phyloP scores from a whole-genome alignment of 495 filamentous ascomycete genomes.

The Daldinia vernicosa region DNA sequence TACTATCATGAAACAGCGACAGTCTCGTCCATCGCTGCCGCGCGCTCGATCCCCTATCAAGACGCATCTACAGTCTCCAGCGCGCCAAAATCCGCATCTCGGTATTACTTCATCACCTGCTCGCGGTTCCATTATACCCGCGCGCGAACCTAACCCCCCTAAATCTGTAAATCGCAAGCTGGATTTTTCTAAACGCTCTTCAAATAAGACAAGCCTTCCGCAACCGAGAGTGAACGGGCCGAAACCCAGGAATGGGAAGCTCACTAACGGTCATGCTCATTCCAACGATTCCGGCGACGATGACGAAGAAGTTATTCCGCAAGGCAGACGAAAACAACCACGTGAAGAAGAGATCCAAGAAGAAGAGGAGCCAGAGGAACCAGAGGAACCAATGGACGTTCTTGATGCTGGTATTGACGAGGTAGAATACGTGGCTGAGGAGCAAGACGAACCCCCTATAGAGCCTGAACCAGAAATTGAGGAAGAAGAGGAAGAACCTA shows the following conservation, averaged over 20 bases:
- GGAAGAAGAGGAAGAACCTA: conserved; percentile 38
- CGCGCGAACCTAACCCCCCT: conserved; percentile 36
- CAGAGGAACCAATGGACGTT: conserved; percentile 52
- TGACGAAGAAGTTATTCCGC: conserved; percentile 35
- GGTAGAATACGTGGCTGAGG: conserved; percentile 22
- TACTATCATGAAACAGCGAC: conserved; percentile 41
- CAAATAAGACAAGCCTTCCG: conserved; percentile 21
- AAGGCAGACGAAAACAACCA: conserved; percentile 19
- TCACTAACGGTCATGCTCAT: conserved; percentile 25
- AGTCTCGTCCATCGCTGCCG: conserved; percentile 51
- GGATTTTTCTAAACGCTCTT: conserved; percentile 49
- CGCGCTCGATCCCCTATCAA: conserved; percentile 63
- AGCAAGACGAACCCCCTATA: conserved; percentile 19
- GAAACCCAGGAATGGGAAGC: conserved; percentile 26
- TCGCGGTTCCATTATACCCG: conserved; percentile 43
- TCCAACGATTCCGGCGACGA: conserved; percentile 18
- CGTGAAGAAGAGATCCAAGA: conserved; percentile 43
- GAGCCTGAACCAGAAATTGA: conserved; percentile 37
- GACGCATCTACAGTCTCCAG: conserved; percentile 64
- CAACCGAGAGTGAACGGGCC: conserved; percentile 40
- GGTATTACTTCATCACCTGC: conserved; percentile 56
- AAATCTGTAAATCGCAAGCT: conserved; percentile 51
- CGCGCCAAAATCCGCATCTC: conserved; percentile 57
- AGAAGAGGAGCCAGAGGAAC: conserved; percentile 26
- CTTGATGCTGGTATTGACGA: conserved; percentile 45